phyloP scores from a whole-genome alignment of 441 rosid genomes.

The Aleurites moluccanus region DNA sequence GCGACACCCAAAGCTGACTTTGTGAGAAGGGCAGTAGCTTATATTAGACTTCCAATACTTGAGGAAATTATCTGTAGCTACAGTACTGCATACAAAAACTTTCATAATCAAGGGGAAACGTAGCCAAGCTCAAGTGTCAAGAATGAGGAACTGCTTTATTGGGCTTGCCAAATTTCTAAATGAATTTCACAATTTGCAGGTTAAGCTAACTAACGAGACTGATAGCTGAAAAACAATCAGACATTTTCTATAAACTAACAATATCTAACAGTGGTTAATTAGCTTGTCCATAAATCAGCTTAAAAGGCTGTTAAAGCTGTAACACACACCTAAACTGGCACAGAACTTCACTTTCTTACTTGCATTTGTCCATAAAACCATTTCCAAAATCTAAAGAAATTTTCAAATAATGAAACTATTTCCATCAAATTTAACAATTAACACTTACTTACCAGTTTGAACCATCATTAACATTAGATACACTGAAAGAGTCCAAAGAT shows the following conservation, averaged over 20 bases:
- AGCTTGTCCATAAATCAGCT: background rate
- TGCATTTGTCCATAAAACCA: background rate
- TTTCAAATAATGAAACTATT: background rate
- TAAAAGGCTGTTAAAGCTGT: background rate
- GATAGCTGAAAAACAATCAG: background rate
- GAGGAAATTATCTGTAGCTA: background rate
- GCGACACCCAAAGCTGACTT: too few species aligned
- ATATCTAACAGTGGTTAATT: background rate
- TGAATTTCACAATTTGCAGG: background rate
- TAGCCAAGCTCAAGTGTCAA: background rate
- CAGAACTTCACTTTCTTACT: background rate
- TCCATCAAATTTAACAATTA: background rate
- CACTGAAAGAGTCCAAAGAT: slow-evolving; percentile 77
- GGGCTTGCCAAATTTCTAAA: background rate
- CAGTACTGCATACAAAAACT: background rate
- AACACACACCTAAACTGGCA: background rate
- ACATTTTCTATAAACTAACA: background rate
- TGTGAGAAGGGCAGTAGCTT: too few species aligned
- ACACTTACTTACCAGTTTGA: slow-evolving; percentile 59
- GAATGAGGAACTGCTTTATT: background rate
- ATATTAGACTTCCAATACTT: too few species aligned
- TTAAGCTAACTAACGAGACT: background rate
- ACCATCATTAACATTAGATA: slow-evolving; percentile 81
- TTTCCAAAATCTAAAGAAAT: background rate
- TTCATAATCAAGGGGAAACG: background rate